Percentiles rank a stretch among this genome's conserved stretches.
Evolutionary conservation across 768 basidiomycete genomes (phyloP).

Genomic region (Tulasnella calospora): DNA sequence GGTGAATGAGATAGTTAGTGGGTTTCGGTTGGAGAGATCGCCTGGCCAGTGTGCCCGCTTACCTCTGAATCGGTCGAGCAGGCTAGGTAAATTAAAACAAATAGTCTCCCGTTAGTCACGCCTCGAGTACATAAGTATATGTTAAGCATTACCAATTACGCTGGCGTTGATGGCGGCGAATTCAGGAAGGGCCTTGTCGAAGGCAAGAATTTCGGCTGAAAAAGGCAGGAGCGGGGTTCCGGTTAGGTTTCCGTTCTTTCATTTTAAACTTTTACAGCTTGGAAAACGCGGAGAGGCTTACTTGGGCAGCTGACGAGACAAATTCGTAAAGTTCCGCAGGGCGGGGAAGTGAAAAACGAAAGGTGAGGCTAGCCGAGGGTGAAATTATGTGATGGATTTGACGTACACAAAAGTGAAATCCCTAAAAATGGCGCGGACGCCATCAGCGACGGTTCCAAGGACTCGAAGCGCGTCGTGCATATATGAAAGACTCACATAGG

Average conservation of each 20-base stretch:
- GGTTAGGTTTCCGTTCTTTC: background rate
- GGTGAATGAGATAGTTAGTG: background rate
- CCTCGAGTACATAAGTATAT: background rate
- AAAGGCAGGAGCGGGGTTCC: background rate
- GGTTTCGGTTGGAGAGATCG: background rate
- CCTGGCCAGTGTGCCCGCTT: slow-evolving; percentile 26
- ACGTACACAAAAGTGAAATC: slow-evolving; percentile 71
- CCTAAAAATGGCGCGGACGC: slow-evolving; percentile 39
- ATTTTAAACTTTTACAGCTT: background rate
- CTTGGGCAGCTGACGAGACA: slow-evolving; percentile 28
- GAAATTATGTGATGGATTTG: background rate
- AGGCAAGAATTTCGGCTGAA: slow-evolving; percentile 89
- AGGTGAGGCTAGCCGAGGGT: background rate
- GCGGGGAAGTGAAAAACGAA: slow-evolving; percentile 18
- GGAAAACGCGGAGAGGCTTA: background rate
- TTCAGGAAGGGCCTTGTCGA: slow-evolving; percentile 76
- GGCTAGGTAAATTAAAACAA: slow-evolving; percentile 38
- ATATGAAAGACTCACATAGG: slow-evolving; percentile 61
- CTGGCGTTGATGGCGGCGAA: slow-evolving; percentile 69
- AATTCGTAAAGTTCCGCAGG: slow-evolving; percentile 29
- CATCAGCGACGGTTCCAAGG: slow-evolving; percentile 1
- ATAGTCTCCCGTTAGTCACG: background rate
- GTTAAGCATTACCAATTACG: slow-evolving; percentile 58
- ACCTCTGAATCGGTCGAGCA: slow-evolving; percentile 83
- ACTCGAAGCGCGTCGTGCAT: background rate